Evolutionary conservation across 441 rosid species (phyloP).

Genomic region (Populus hybrid): DNA sequence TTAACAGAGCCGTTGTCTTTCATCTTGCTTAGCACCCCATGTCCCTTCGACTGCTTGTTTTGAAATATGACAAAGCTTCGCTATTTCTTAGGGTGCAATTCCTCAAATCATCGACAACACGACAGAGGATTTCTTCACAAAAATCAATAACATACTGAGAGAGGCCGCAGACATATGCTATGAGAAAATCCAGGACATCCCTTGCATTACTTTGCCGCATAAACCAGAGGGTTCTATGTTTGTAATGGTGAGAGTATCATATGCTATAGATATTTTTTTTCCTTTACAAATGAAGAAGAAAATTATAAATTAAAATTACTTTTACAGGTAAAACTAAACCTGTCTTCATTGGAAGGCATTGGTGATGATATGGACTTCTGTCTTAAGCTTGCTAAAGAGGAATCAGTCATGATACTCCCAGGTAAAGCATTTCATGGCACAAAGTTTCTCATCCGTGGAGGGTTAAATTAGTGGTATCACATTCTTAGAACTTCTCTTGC

Average conservation of each 20-base stretch:
- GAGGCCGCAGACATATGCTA: slow-evolving; percentile 48
- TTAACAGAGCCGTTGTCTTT: not conserved
- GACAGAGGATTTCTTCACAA: slow-evolving; percentile 50
- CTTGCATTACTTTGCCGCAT: slow-evolving; percentile 48
- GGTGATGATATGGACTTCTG: no score
- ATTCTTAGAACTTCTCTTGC: no score
- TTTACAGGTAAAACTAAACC: no score
- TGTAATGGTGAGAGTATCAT: slow-evolving; percentile 30
- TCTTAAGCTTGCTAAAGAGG: no score
- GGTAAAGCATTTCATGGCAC: no score
- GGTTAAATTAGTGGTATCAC: no score
- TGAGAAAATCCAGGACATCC: slow-evolving; percentile 48
- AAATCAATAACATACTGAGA: slow-evolving; percentile 35
- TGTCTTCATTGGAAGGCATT: no score
- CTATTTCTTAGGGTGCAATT: slow-evolving; percentile 53
- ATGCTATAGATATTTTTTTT: no score
- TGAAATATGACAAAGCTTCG: not conserved
- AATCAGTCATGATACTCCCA: no score
- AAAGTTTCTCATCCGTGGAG: no score
- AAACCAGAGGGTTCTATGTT: slow-evolving; percentile 60
- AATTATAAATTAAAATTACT: no score
- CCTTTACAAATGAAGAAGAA: no score
- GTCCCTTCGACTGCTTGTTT: not conserved
- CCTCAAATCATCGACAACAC: slow-evolving; percentile 62
- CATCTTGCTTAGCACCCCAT: not conserved